phyloP scores from a whole-genome alignment of 148 eudicot genomes.

The Rheum nobile region DNA sequence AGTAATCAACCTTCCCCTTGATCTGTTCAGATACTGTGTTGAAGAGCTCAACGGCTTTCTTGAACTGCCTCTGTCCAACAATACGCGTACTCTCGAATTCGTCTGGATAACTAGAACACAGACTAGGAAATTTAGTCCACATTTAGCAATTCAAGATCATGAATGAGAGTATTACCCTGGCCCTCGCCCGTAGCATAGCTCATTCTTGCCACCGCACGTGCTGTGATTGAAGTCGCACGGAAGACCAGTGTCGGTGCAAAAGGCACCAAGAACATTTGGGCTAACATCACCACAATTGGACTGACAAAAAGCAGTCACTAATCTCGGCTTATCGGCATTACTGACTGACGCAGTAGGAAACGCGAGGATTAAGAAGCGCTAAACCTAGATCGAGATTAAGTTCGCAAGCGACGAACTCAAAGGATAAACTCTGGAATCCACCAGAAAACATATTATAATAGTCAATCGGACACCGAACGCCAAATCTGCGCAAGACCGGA shows the following conservation, averaged over 20 bases:
- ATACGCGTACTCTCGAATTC: conserved; percentile 97
- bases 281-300: conserved; percentile 97
- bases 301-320: conserved; percentile 93
- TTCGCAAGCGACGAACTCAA: too few species aligned
- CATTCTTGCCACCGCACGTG: conserved; percentile 96
- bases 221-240: conserved; percentile 93
- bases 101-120: conserved; percentile 66
- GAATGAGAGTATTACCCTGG: conserved; percentile 56
- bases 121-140: neutral
- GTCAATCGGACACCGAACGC: too few species aligned
- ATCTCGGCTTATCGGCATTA: conserved; percentile 58
- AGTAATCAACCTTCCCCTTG: conserved; percentile 69
- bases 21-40: conserved; percentile 63
- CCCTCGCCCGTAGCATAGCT: conserved; percentile 86
- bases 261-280: conserved; percentile 90
- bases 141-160: neutral
- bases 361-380: too few species aligned
- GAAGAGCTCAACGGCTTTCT: conserved; percentile 78
- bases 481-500: too few species aligned
- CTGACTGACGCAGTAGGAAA: too few species aligned
- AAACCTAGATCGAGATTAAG: too few species aligned
- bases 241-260: conserved; percentile 78
- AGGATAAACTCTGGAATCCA: too few species aligned
- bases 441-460: too few species aligned
- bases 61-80: conserved; percentile 79